Conservation (phyloP, 169 alveolate species). For the Hepatocystis sp. region DNA sequence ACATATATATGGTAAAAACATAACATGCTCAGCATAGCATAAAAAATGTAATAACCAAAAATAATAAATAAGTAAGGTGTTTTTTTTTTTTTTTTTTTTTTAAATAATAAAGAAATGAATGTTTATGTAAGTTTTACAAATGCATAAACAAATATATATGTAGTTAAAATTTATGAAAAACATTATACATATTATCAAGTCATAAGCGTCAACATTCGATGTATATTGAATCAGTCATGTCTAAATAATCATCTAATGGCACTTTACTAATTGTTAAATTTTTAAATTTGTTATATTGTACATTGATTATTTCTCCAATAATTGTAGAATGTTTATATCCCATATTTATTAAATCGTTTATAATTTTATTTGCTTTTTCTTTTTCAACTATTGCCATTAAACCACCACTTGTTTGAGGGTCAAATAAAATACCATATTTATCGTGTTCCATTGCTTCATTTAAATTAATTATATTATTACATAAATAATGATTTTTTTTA, state of each 20-base stretch:
- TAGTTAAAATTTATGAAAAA: no score
- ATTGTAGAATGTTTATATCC: constrained; percentile 59
- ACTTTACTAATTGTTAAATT: constrained; percentile 23
- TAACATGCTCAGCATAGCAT: no score
- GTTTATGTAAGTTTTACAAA: no score
- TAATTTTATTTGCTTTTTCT: constrained; percentile 26
- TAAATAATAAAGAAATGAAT: no score
- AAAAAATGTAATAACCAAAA: no score
- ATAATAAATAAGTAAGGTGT: no score
- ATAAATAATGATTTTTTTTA: constrained; percentile 73
- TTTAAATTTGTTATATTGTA: constrained; percentile 41
- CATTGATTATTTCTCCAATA: constrained; percentile 75
- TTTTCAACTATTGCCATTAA: constrained; percentile 67
- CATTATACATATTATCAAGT: no score
- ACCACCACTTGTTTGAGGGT: constrained; percentile 78
- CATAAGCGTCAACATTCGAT: no score
- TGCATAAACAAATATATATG: no score
- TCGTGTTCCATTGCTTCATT: constrained; percentile 45
- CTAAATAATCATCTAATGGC: constrained; percentile 39
- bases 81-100: no score
- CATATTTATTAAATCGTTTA: constrained; percentile 50
- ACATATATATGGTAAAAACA: no score
- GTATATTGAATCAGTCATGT: constrained; percentile 47
- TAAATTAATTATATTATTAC: constrained; percentile 74
- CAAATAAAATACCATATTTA: constrained; percentile 67